Evolutionary conservation across 257 asterid species (phyloP), one percentile per base, ranked within the genome.

Genomic region (Penstemon davidsonii): DNA sequence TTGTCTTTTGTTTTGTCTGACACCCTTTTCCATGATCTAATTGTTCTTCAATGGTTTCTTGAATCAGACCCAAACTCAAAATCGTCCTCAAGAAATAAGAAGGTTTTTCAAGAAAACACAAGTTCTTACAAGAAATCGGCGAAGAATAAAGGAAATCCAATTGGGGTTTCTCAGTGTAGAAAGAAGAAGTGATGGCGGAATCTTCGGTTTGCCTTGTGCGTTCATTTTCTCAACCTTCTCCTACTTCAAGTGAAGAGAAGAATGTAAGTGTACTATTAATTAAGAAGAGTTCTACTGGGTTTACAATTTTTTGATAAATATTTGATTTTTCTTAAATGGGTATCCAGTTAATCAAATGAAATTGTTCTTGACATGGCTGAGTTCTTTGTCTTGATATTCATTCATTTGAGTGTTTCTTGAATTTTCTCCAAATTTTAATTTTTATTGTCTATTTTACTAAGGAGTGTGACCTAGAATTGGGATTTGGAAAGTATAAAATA

Each of bases 171-270:
- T 37, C 7, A 57, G 15, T 33, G 18, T 71, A 71, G 11, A 36
- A 56, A 10, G 38, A 54, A 68, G 60, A 72, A 62, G 49, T 60
- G 41, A 88, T 90, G 96, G 90, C 71, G 72, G 97, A 88, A 71
- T 76, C 97, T 66, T 75, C 92, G 39, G 80, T 84, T 55, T 81
- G 82, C 73, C 84, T 88, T 46, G 65, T 72, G 65, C 85, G 85
- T 54, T 80, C 97, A 40, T 71, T 81, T 71, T 86, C 92, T 47
- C 86, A 82, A 25, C 84, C 81, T 75, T 83, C 90, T 75, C 82
- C 87, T 39, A 67, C 79, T 62, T 72, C 78, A 13, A 56, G 60
- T 45, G 90, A 83, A 38, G 78, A 73, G 44, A 63, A 67, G 74
- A 77, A 73, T 92, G 95, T 86, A 44, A 55, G 54, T 75, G 64